Conservation (phyloP, 2,329 filamentous ascomycete genomes). For the Ophiocordyceps unilateralis region DNA sequence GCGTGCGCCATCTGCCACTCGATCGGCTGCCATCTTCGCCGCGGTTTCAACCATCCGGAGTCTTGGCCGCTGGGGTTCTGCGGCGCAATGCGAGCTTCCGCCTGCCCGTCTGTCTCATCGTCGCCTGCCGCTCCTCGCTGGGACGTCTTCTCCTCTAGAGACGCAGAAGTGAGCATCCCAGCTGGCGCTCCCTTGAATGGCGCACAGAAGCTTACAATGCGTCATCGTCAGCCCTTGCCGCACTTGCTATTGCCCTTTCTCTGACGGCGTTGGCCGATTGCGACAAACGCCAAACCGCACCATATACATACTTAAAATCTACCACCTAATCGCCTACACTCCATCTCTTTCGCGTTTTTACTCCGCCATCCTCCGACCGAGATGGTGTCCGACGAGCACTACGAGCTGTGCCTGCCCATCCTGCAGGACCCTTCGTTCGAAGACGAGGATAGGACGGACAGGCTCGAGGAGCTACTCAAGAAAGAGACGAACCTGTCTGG, state of each 20-base stretch:
- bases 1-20: neutral
- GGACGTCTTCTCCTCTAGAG: neutral
- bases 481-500: conserved; percentile 62
- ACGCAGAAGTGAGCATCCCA: neutral
- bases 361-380: conserved; percentile 10
- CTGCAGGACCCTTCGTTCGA: conserved; percentile 68
- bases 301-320: neutral
- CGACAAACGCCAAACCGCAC: neutral
- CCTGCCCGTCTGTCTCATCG: conserved; percentile 2
- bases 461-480: conserved; percentile 69
- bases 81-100: conserved; percentile 6
- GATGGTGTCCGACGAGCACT: conserved; percentile 88
- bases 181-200: neutral
- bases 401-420: conserved; percentile 79
- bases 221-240: neutral
- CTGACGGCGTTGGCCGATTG: neutral
- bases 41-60: neutral
- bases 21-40: neutral
- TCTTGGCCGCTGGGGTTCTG: conserved; percentile 3
- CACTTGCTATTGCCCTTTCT: neutral
- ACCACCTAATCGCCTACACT: neutral
- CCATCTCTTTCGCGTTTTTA: neutral
- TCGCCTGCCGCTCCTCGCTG: neutral
- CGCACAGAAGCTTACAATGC: conserved; percentile 1
- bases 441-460: conserved; percentile 91